Evolutionary conservation across 306 rosid species (phyloP), one percentile per base, ranked within the genome.

Genomic region (Mimosa bimucronata): DNA sequence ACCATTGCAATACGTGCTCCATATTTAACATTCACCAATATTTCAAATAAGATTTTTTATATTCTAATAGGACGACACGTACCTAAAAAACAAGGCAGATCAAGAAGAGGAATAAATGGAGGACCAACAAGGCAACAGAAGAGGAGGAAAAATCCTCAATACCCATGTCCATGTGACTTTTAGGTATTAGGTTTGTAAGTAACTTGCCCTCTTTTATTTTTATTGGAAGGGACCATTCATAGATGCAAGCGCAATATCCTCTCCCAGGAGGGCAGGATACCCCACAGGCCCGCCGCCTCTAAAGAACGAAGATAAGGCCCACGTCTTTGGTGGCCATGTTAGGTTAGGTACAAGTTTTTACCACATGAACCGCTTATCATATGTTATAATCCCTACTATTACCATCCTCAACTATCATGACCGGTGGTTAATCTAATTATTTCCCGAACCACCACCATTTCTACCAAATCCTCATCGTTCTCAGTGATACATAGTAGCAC

Each of bases 401-500:
- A 29, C 73, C 21, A 40, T 40, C 16, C 31, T 23, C 18, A 1
- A 0, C 9, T 1, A 26, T 69, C 55, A 15, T 57, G 16, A 31
- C 23, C 14, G 16, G 57, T 28, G 52, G 45, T 44, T 60, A 34
- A 16, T 45, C 67, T 40, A 69, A 76, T 76, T 38, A 81, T 69
- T 70, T 76, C 30, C 38, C 40, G 55, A 70, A 69, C 77, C 62
- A 72, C 77, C 62, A 72, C 44, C 83, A 38, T 53, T 18, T 60
- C 21, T 71, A 4, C 13, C 23, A 41, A 41, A 3, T 68, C 25
- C 50, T 41, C 37, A 31, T 9, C 5, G 28, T 40, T 68, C 9
- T 9, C 44, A 66, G 19, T 50, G 28, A 3, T 14, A 1, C 18
- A 2, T 48, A 3, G 0, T 5, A 31, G 9, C 3, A 7, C 61